Base-by-base conservation (phyloP, 805 yeast genomes). In the Candida khao-thaluensis region DNA sequence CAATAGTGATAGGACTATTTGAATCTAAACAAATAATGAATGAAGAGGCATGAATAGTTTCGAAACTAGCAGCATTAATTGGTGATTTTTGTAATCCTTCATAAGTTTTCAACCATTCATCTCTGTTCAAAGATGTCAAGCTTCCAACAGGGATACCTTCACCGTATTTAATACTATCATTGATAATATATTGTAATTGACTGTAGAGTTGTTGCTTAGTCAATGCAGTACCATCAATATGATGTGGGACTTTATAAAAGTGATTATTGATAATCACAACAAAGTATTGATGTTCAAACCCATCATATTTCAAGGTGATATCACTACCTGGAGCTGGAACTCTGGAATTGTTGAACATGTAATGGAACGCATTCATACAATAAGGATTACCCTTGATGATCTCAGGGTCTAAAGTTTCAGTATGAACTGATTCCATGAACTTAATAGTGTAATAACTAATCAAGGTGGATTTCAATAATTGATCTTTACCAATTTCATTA, bases 351-450 rank as follows among this genome's bases (percentile, higher is more conserved):
- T 89, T 87, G 73, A 91, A 91, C 95, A 91, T 84, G 69, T 79
- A 77, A 55, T 77, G 78, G 76, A 87, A 90, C 23, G 95, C 82
- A 61, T 87, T 89, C 98, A 91, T 91, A 65, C 97, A 91, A 57
- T 79, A 84, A n/a, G 97, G 95, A 48, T 71, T 71, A 38, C 80
- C 82, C 64, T 79, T 85, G 51, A 76, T 67, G 57, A 87, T 68
- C 62, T 91, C 98, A 4, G 96, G 86, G 41, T 82, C 87, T 51
- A 91, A 71, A 11, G 84, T 69, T 62, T 86, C 90, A 44, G 66
- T 65, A 56, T 84, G 91, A 41, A 88, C 72, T 35, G 74, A 57
- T 43, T 72, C 72, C 70, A 79, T 75, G 60, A 88, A 91, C 47
- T 79, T 72, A 25, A 85, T 67, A 15, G 85, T 79, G 42, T 85